Evolutionary conservation across 2,329 filamentous ascomycete species (phyloP), one percentile per base, ranked within the genome.

Genomic region (Xylaria multiplex): DNA sequence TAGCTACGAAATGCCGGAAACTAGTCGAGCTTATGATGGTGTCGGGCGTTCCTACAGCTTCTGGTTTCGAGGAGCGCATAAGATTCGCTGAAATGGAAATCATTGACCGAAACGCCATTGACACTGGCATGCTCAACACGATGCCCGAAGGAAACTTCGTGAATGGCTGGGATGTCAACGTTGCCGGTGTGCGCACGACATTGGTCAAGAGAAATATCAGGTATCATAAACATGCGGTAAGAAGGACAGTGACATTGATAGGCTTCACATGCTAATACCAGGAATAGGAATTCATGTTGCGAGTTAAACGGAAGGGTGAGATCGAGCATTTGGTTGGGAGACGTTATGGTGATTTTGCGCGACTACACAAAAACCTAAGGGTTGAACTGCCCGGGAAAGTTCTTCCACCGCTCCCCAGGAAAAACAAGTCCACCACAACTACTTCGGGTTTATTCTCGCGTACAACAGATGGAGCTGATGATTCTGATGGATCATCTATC

Each of bases 1-100:
- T 99, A 70, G 95, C 96, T 3, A 85, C 90, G 73, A 99, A 99
- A 85, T 93, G 92, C 54, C 91, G 96, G 78, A 99, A 99, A 82
- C 83, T 99, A 64, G 93, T 99, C 11, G 96, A 99, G 83, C 84
- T 99, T 67, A 99, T 99, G 96, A 97, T 99, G 93, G 96, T 99
- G 8, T 98, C 95, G 7, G 96, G 96, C 43, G 91, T 99, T 64
- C 93, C 92, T 40, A 99, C 96, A 0, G 93, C 96, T 3, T 97
- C 94, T 4, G 96, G 96, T 2, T 99, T 98, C 77, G 96, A 99
- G 80, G 96, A 99, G 82, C 89, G 96, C 64, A 97, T 99, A 76
- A 89, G 93, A 57, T 99, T 99, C 77, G 93, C 93, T 1, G 96
- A 99, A 80, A 91, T 99, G 81, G 96, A 99, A 76, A 93, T 98